Conservation (phyloP, 2,329 filamentous ascomycete species). For the Acrocalymma vagum region DNA sequence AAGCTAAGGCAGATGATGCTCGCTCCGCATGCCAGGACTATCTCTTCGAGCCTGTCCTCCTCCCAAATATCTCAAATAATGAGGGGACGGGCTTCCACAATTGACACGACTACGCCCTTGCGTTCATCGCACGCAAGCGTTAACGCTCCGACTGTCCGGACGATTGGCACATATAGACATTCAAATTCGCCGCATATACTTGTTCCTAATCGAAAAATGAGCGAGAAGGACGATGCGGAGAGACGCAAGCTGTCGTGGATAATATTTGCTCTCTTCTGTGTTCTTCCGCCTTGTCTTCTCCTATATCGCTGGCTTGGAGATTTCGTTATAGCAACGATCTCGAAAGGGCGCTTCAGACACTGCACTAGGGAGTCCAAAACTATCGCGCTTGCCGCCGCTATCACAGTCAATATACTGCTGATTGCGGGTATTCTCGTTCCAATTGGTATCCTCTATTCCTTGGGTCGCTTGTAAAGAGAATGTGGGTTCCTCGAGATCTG, state of each 20-base stretch:
- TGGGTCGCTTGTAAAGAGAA: no score
- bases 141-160: conserved; percentile 16
- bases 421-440: conserved; percentile 32
- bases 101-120: conserved; percentile 39
- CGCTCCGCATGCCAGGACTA: conserved; percentile 30
- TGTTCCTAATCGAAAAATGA: conserved; percentile 32
- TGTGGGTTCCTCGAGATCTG: no score
- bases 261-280: conserved; percentile 41
- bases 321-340: conserved; percentile 35
- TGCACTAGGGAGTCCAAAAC: conserved; percentile 40
- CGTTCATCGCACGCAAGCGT: conserved; percentile 23
- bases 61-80: conserved; percentile 30
- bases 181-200: conserved; percentile 43
- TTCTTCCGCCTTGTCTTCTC: conserved; percentile 46
- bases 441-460: no score
- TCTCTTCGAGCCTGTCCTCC: conserved; percentile 26
- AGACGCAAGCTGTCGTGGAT: conserved; percentile 41
- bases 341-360: conserved; percentile 39
- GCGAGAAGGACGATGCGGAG: conserved; percentile 33
- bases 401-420: conserved; percentile 36
- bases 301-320: conserved; percentile 47
- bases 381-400: conserved; percentile 38
- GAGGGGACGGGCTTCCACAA: conserved; percentile 39
- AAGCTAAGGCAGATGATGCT: conserved; percentile 45
- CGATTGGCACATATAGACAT: conserved; percentile 23